phyloP scores from a whole-genome alignment of 148 eudicot genomes.

The Diospyros lotus region DNA sequence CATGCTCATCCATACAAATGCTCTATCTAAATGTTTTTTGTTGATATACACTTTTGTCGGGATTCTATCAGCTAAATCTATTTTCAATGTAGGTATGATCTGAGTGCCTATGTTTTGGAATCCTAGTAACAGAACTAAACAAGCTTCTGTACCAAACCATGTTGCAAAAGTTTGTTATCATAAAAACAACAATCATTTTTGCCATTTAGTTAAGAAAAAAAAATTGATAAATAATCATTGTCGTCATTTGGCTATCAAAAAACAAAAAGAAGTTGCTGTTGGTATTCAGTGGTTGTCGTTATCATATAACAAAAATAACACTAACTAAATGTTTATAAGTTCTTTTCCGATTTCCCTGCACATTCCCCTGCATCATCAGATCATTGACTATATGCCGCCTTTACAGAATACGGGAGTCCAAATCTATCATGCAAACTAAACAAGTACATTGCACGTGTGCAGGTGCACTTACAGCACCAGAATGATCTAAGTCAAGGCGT shows the following conservation, averaged over 20 bases:
- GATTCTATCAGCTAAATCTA: neutral
- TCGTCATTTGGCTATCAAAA: too few species aligned
- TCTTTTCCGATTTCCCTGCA: neutral
- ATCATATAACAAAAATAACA: neutral
- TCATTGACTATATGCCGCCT: neutral
- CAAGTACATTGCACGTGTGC: neutral
- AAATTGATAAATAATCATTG: too few species aligned
- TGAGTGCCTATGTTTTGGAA: neutral
- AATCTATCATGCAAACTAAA: neutral
- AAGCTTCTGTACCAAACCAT: neutral
- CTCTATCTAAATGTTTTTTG: neutral
- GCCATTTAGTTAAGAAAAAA: too few species aligned
- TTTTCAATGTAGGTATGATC: neutral
- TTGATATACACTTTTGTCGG: neutral
- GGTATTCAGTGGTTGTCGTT: neutral
- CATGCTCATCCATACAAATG: neutral
- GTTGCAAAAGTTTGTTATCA: constrained; percentile 4
- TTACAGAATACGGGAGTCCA: neutral
- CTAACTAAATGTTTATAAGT: neutral
- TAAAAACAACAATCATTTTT: neutral
- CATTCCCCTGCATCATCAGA: constrained; percentile 4
- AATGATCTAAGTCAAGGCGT: neutral
- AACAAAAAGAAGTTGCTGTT: neutral
- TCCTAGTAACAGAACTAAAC: neutral
- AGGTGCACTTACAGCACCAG: neutral